These are phyloP conservation scores for Podospora tetraspora DNA, from an alignment of 495 filamentous ascomycete genomes.

Conservation along the genomic window DNA sequence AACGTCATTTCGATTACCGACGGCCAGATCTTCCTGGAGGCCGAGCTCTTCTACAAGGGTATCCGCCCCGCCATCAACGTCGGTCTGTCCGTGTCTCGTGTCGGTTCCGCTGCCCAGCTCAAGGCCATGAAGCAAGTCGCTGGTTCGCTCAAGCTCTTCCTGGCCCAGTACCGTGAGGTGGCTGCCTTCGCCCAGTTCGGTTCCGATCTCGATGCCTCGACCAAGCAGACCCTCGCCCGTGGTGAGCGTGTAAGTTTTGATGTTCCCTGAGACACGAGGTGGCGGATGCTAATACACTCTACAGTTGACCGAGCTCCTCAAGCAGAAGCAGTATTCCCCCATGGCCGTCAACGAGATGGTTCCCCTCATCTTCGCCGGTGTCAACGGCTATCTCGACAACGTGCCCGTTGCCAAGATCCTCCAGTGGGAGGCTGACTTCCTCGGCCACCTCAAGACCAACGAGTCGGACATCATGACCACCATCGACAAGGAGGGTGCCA, in stretches of 20 bases:
- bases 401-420: constrained; percentile 85
- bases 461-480: constrained; percentile 75
- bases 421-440: constrained; percentile 89
- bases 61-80: constrained; percentile 99
- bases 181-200: constrained; percentile 99
- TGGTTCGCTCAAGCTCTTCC: constrained; percentile 99
- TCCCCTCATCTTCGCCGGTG: constrained; percentile 97
- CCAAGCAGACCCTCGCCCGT: constrained; percentile 97
- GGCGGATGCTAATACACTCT: constrained; percentile 30
- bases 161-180: constrained; percentile 99
- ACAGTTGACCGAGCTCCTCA: constrained; percentile 87
- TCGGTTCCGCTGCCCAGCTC: constrained; percentile 98
- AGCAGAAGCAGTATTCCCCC: constrained; percentile 99
- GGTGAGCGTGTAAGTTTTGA: constrained; percentile 80
- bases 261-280: constrained; percentile 4
- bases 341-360: constrained; percentile 99
- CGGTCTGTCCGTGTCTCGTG: constrained; percentile 99
- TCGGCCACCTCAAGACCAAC: constrained; percentile 83
- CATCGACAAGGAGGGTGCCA: constrained; percentile 92
- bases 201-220: constrained; percentile 97
- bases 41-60: constrained; percentile 99
- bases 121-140: constrained; percentile 99
- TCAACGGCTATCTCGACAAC: constrained; percentile 88
- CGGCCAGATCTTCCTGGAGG: constrained; percentile 99
- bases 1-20: constrained; percentile 99